Percentiles rank a stretch among this genome's conserved stretches.
phyloP scores from a whole-genome alignment of 768 basidiomycete species.

The Boletus sp. region DNA sequence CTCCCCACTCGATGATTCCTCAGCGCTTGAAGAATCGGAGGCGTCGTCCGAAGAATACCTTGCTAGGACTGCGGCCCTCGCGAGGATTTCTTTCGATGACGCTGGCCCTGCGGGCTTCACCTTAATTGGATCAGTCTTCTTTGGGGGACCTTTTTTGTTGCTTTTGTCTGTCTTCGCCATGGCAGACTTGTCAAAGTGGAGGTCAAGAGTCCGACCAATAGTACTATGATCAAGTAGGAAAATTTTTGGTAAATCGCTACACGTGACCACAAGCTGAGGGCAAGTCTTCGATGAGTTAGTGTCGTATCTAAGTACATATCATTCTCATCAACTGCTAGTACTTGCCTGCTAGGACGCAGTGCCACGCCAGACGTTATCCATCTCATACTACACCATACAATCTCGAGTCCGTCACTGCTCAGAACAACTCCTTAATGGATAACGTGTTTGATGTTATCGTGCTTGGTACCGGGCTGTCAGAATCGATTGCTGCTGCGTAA shows the following conservation, averaged over 20 bases:
- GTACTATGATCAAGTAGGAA: not conserved
- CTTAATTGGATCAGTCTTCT: constrained; percentile 30
- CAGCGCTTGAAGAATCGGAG: constrained; percentile 20
- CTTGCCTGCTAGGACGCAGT: no score
- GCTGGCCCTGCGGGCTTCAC: constrained; percentile 23
- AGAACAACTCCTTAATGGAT: constrained; percentile 26
- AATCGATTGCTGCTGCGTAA: constrained; percentile 89
- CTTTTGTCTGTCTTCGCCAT: constrained; percentile 43
- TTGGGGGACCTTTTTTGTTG: constrained; percentile 31
- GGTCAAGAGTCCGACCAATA: not conserved
- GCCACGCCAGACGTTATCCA: no score
- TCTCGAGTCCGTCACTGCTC: not conserved
- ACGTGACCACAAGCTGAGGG: constrained; percentile 29
- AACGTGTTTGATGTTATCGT: constrained; percentile 62
- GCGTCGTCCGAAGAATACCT: constrained; percentile 12
- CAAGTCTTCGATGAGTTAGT: constrained; percentile 12
- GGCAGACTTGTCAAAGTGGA: constrained; percentile 3
- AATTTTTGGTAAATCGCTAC: constrained; percentile 16
- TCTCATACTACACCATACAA: no score
- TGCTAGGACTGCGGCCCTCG: constrained; percentile 36
- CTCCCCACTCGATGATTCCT: constrained; percentile 6
- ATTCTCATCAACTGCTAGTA: no score
- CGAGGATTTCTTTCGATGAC: constrained; percentile 42
- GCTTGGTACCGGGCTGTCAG: constrained; percentile 75
- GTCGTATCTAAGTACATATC: not conserved